Base-by-base conservation (phyloP, 2,329 filamentous ascomycete genomes). In the Cladosporium sp. region DNA sequence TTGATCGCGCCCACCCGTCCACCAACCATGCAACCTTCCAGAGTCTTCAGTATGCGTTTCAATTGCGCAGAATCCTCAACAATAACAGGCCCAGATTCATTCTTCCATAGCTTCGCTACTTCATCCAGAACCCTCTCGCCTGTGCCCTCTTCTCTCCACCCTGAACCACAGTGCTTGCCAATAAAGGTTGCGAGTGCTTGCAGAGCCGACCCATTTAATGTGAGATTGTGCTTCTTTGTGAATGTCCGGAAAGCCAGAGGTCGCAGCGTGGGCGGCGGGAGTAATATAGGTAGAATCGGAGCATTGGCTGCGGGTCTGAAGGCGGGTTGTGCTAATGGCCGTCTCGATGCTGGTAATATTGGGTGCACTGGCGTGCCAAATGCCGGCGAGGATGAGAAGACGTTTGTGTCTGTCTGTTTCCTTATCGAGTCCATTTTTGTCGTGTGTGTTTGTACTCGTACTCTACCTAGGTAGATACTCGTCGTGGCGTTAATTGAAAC, bases 211-310 rank as follows among this genome's bases (percentile, higher is more conserved):
- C 93, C 94, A 7, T 90, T 92, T 54, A 99, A 83, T 0, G 92
- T 97, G 57, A 99, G 79, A 66, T 93, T 95, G 75, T 99, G 91
- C 70, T 97, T 99, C 74, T 97, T 97, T 1, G 94, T 99, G 64
- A 99, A 96, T 0, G 90, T 95, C 47, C 94, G 86, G 70, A 99
- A 97, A 8, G 94, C 95, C 19, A 97, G 80, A 2, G 94, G 93
- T 61, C 95, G 83, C 39, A 99, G 78, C 0, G 90, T 95, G 9
- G 91, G 85, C 0, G 92, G 89, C 3, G 93, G 92, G 4, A 99
- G 85, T 35, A 96, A 80, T 58, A 99, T 94, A 3, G 94, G 91
- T 1, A 99, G 80, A 48, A 97, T 89, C 6, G 85, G 82, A 5
- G 79, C 73, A 60, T 78, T 80, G 22, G 37, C 47, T 22, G 80